Evolutionary conservation across 2,329 filamentous ascomycete species (phyloP).

Genomic region (Endothia cerciana): DNA sequence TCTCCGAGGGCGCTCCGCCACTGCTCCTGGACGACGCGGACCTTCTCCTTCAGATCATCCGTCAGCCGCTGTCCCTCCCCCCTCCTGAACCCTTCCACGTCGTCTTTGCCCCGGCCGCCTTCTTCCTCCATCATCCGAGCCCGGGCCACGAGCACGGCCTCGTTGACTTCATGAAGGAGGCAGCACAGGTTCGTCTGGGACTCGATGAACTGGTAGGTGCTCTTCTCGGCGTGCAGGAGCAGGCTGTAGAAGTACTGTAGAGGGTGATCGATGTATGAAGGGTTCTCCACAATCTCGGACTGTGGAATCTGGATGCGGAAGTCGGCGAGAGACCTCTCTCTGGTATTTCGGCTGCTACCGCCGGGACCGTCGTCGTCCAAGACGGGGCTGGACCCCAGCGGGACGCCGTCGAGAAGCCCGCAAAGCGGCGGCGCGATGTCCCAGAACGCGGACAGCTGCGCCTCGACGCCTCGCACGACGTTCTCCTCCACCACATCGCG

Average conservation of each 20-base stretch:
- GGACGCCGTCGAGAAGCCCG: slow-evolving; percentile 79
- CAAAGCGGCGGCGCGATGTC: slow-evolving; percentile 88
- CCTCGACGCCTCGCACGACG: slow-evolving; percentile 84
- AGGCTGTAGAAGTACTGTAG: slow-evolving; percentile 89
- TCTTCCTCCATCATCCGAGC: slow-evolving; percentile 70
- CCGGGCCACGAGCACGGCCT: slow-evolving; percentile 72
- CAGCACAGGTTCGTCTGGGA: slow-evolving; percentile 90
- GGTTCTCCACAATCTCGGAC: slow-evolving; percentile 83
- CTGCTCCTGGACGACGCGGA: slow-evolving; percentile 85
- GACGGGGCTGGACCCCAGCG: slow-evolving; percentile 39
- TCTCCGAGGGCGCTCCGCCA: slow-evolving; percentile 88
- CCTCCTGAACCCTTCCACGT: slow-evolving; percentile 60
- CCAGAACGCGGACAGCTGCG: slow-evolving; percentile 95
- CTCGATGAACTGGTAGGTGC: slow-evolving; percentile 96
- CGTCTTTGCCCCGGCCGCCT: slow-evolving; percentile 45
- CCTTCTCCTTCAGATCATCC: slow-evolving; percentile 90
- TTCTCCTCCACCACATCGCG: slow-evolving; percentile 80
- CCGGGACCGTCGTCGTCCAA: neutral
- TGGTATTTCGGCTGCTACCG: neutral
- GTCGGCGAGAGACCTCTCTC: slow-evolving; percentile 40
- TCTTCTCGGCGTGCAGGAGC: slow-evolving; percentile 85
- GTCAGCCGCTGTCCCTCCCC: slow-evolving; percentile 75
- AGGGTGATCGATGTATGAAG: slow-evolving; percentile 77
- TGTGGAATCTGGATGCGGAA: slow-evolving; percentile 79
- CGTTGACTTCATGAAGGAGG: slow-evolving; percentile 87